These are phyloP conservation scores for Jatropha podagrica DNA, from an alignment of 441 rosid species.

Conservation along the genomic window DNA sequence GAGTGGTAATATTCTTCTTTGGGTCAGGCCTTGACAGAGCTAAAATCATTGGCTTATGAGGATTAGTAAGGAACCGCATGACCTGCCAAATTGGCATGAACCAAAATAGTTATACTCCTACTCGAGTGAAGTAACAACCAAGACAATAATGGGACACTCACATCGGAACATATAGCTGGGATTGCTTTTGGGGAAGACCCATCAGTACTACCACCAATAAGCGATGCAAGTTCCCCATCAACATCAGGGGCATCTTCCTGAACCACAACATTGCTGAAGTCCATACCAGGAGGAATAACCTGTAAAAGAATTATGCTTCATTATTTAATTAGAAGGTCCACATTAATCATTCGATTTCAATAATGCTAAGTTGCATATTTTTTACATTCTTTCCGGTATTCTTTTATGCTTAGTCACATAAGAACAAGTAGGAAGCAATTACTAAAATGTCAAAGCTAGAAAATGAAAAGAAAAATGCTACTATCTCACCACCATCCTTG, in stretches of 20 bases:
- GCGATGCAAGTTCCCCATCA: conserved; percentile 71
- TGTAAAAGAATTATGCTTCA: conserved; percentile 29
- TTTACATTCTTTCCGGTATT: not conserved
- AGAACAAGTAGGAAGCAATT: not conserved
- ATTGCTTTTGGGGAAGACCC: conserved; percentile 87
- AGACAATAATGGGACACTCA: conserved; percentile 35
- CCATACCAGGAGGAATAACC: conserved; percentile 99
- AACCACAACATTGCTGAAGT: conserved; percentile 85
- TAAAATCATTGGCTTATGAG: conserved; percentile 96
- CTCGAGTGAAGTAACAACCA: conserved; percentile 12
- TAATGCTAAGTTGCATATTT: not conserved
- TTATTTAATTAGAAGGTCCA: conserved; percentile 12
- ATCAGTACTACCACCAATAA: conserved; percentile 51
- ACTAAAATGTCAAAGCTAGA: conserved; percentile 4
- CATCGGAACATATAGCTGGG: conserved; percentile 92
- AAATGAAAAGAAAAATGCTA: not conserved
- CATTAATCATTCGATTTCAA: not conserved
- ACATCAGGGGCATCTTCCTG: conserved; percentile 85
- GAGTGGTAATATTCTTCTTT: conserved; percentile 93
- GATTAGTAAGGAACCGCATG: conserved; percentile 90
- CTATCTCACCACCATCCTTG: conserved; percentile 87
- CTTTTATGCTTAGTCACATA: not conserved
- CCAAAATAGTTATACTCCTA: conserved; percentile 4
- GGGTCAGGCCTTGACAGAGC: conserved; percentile 98
- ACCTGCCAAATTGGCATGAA: conserved; percentile 44